phyloP scores from a whole-genome alignment of 768 basidiomycete genomes.

The Kwoniella bestiolae region DNA sequence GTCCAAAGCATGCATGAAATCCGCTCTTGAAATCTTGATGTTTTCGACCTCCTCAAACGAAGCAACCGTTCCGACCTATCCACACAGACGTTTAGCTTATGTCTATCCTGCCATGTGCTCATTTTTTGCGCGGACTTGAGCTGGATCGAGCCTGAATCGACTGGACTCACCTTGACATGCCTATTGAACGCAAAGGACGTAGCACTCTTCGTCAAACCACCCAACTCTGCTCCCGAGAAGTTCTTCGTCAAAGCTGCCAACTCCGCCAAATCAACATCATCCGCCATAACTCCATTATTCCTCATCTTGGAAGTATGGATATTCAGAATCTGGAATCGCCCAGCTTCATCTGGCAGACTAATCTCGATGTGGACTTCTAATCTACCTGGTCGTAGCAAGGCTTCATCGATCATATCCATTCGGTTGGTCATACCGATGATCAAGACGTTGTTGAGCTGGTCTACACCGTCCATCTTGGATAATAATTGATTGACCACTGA shows the following conservation, averaged over 20 bases:
- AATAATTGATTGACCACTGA: slow-evolving; percentile 97
- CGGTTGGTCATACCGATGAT: slow-evolving; percentile 99
- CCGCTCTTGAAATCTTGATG: slow-evolving; percentile 78
- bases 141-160: too few relatives aligned
- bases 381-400: slow-evolving; percentile 93
- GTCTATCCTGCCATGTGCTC: too few relatives aligned
- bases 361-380: slow-evolving; percentile 99
- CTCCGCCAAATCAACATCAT: slow-evolving; percentile 80
- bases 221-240: slow-evolving; percentile 95
- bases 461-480: slow-evolving; percentile 99
- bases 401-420: slow-evolving; percentile 98
- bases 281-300: slow-evolving; percentile 83
- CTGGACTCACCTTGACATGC: slow-evolving; percentile 77
- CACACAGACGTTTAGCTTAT: too few relatives aligned
- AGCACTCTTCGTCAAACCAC: slow-evolving; percentile 94
- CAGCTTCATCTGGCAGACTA: slow-evolving; percentile 90
- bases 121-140: too few relatives aligned
- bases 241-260: slow-evolving; percentile 88
- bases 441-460: slow-evolving; percentile 97
- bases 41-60: slow-evolving; percentile 96
- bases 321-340: slow-evolving; percentile 87
- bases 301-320: slow-evolving; percentile 98
- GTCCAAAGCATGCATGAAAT: slow-evolving; percentile 87
- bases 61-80: slow-evolving; percentile 86
- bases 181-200: slow-evolving; percentile 97